Conservation (phyloP, 169 alveolate species). For the Plasmodium gonderi region DNA sequence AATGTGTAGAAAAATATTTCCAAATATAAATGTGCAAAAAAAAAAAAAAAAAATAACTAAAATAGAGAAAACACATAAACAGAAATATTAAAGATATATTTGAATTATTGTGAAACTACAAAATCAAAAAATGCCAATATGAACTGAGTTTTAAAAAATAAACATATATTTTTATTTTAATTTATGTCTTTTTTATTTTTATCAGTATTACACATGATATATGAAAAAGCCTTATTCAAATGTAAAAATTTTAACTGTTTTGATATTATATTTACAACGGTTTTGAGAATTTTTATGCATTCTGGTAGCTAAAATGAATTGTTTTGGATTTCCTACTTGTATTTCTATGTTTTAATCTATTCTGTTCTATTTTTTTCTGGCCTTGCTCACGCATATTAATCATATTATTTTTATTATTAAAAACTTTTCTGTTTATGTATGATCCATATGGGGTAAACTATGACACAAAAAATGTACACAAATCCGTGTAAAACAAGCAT, state of each 20-base stretch:
- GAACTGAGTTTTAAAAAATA: neutral
- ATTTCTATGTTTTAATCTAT: neutral
- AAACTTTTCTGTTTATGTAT: neutral
- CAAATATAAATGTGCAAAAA: neutral
- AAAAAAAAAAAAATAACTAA: neutral
- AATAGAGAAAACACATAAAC: too few species aligned
- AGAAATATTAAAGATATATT: neutral
- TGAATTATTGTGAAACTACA: neutral
- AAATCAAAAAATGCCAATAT: neutral
- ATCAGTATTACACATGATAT: neutral
- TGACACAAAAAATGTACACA: neutral
- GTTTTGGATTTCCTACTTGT: neutral
- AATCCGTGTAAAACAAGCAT: neutral
- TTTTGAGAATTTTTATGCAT: neutral
- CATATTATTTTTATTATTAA: neutral
- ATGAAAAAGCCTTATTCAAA: neutral
- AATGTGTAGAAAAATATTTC: neutral
- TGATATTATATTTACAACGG: neutral
- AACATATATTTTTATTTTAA: neutral
- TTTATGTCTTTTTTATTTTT: neutral
- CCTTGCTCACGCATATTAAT: neutral
- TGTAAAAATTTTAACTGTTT: neutral
- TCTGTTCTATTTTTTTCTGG: neutral
- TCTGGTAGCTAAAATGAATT: neutral
- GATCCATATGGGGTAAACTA: neutral